Conservation (phyloP, 2,329 filamentous ascomycete species). For the Teratosphaeria zuluensis region DNA sequence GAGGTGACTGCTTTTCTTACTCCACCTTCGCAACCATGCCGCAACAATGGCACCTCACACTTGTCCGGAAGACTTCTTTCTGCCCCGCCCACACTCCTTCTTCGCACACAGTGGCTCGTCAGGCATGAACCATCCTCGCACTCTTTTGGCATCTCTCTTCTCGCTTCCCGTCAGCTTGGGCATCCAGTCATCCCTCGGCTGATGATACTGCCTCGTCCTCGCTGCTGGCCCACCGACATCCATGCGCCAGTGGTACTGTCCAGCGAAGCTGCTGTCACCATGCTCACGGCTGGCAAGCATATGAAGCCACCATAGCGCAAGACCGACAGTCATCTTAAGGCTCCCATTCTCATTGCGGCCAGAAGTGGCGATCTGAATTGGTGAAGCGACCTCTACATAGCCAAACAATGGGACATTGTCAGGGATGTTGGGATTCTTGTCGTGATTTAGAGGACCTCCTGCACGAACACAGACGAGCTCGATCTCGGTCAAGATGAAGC, state of each 20-base stretch:
- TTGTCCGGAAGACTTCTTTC: neutral
- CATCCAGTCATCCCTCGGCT: slow-evolving; percentile 66
- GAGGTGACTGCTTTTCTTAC: too few species aligned
- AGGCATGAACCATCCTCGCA: slow-evolving; percentile 65
- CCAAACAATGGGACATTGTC: slow-evolving; percentile 66
- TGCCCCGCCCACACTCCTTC: slow-evolving; percentile 53
- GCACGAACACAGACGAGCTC: slow-evolving; percentile 85
- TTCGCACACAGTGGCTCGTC: slow-evolving; percentile 58
- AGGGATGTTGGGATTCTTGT: slow-evolving; percentile 13
- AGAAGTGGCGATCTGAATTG: slow-evolving; percentile 40
- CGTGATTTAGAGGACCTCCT: slow-evolving; percentile 40
- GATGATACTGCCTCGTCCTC: slow-evolving; percentile 58
- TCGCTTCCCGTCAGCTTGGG: slow-evolving; percentile 61
- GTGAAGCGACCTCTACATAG: slow-evolving; percentile 63
- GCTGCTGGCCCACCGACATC: slow-evolving; percentile 69
- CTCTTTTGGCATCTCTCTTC: slow-evolving; percentile 67
- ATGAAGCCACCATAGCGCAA: slow-evolving; percentile 70
- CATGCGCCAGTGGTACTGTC: slow-evolving; percentile 53
- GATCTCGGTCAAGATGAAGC: slow-evolving; percentile 93
- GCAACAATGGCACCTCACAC: slow-evolving; percentile 3
- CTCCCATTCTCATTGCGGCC: slow-evolving; percentile 28
- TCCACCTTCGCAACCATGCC: too few species aligned
- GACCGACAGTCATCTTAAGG: slow-evolving; percentile 55
- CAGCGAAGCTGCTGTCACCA: slow-evolving; percentile 46
- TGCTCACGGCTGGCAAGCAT: slow-evolving; percentile 47